phyloP scores from a whole-genome alignment of 441 rosid genomes.

The Syzygium syzygioides region DNA sequence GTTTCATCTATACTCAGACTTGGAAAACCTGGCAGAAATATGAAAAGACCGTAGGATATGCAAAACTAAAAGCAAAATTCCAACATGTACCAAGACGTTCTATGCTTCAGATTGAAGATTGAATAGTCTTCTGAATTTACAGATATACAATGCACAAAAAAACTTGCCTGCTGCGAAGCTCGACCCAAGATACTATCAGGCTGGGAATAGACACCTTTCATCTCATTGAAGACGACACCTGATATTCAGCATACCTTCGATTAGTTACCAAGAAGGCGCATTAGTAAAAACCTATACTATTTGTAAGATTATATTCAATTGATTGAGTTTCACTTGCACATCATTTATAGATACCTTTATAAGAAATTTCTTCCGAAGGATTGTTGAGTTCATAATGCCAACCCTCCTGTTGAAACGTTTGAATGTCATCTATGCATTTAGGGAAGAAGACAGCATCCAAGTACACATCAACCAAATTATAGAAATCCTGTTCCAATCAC shows the following conservation, averaged over 20 bases:
- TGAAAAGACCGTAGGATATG: neutral
- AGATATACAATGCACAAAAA: neutral
- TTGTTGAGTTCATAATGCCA: slow-evolving; percentile 92
- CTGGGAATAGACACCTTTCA: slow-evolving; percentile 98
- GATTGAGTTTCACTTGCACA: neutral
- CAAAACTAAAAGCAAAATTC: neutral
- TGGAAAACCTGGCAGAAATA: neutral
- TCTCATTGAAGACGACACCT: slow-evolving; percentile 98
- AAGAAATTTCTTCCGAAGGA: slow-evolving; percentile 80
- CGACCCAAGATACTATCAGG: slow-evolving; percentile 91
- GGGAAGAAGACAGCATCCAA: slow-evolving; percentile 97
- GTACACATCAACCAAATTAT: slow-evolving; percentile 91
- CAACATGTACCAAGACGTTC: neutral
- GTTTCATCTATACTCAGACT: neutral
- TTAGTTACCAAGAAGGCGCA: neutral
- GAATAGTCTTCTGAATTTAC: neutral
- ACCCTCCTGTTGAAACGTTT: slow-evolving; percentile 96
- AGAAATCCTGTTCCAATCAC: slow-evolving; percentile 60
- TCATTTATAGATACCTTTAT: slow-evolving; percentile 56
- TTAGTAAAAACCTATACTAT: neutral
- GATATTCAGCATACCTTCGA: slow-evolving; percentile 10
- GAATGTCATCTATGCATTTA: slow-evolving; percentile 81
- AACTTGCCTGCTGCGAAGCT: slow-evolving; percentile 66
- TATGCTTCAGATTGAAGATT: neutral
- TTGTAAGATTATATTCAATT: neutral